Conservation (phyloP, 2,329 filamentous ascomycete species). For the Ramularia endophylla region DNA sequence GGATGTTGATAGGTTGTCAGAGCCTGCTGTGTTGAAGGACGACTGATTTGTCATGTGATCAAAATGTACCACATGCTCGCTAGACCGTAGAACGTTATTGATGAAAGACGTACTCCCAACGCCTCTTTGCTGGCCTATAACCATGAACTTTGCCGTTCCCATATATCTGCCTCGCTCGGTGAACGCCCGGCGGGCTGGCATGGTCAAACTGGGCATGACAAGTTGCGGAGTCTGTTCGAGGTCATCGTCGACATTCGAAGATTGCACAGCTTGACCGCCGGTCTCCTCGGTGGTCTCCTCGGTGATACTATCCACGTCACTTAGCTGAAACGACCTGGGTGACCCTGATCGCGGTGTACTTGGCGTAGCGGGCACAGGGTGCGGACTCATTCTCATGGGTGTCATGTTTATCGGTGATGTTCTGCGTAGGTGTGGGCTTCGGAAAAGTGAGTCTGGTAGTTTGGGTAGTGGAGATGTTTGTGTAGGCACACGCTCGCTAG, state of each 20-base stretch:
- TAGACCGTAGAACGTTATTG: slow-evolving; percentile 77
- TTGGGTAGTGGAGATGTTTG: slow-evolving; percentile 16
- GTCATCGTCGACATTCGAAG: slow-evolving; percentile 52
- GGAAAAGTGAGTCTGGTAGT: slow-evolving; percentile 21
- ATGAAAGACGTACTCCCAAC: slow-evolving; percentile 84
- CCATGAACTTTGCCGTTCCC: slow-evolving; percentile 80
- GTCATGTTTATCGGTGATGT: slow-evolving; percentile 32
- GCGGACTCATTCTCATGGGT: slow-evolving; percentile 43
- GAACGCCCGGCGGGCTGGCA: slow-evolving; percentile 84
- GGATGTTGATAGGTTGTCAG: slow-evolving; percentile 2
- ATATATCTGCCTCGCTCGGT: slow-evolving; percentile 78
- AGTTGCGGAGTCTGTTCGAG: slow-evolving; percentile 58
- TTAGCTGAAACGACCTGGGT: slow-evolving; percentile 52
- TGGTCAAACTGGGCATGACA: slow-evolving; percentile 95
- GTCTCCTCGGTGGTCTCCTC: slow-evolving; percentile 48
- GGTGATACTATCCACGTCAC: slow-evolving; percentile 50
- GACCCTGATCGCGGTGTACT: slow-evolving; percentile 57
- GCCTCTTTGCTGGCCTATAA: slow-evolving; percentile 70
- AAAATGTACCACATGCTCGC: slow-evolving; percentile 89
- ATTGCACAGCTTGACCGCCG: slow-evolving; percentile 49
- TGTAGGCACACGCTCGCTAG: slow-evolving; percentile 20
- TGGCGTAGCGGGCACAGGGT: slow-evolving; percentile 46
- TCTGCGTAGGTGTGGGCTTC: slow-evolving; percentile 20
- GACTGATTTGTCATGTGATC: slow-evolving; percentile 49
- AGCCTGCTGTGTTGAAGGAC: slow-evolving; percentile 13